Conservation (phyloP, 78 protist genomes). For the Mantamonas sphyraenae region DNA sequence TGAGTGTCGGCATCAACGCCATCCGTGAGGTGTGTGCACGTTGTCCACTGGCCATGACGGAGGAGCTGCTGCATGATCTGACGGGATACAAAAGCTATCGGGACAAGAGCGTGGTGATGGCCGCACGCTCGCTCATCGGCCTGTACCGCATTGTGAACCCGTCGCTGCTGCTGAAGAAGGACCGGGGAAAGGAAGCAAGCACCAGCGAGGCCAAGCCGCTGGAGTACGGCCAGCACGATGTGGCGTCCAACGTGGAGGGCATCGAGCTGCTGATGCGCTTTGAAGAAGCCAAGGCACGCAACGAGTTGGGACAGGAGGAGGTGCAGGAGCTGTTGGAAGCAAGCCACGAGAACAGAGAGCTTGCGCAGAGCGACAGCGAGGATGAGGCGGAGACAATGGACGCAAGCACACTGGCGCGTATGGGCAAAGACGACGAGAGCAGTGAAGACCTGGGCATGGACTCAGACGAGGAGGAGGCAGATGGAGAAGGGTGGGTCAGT, state of each 20-base stretch:
- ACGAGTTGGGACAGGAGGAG: neutral
- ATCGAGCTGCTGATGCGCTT: neutral
- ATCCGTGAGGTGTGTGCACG: slow-evolving; percentile 67
- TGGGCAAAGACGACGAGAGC: slow-evolving; percentile 8
- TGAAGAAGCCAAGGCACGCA: neutral
- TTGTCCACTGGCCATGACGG: slow-evolving; percentile 71
- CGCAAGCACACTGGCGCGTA: too few species aligned
- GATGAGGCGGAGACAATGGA: neutral
- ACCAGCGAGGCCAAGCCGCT: too few species aligned
- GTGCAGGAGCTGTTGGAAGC: neutral
- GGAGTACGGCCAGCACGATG: neutral
- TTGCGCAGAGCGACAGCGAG: neutral
- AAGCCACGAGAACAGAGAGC: neutral
- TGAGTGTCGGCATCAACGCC: slow-evolving; percentile 69
- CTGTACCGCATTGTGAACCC: slow-evolving; percentile 67
- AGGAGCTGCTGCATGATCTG: slow-evolving; percentile 56
- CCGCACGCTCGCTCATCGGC: slow-evolving; percentile 61
- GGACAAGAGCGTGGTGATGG: slow-evolving; percentile 70
- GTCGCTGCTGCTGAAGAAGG: slow-evolving; percentile 52
- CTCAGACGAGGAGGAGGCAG: slow-evolving; percentile 2
- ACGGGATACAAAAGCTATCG: slow-evolving; percentile 32
- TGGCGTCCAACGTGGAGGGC: neutral
- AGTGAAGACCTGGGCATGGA: slow-evolving; percentile 5
- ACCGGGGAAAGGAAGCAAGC: too few species aligned
- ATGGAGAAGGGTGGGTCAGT: slow-evolving; percentile 1